Evolutionary conservation across 2,329 filamentous ascomycete species (phyloP).

Genomic region (Colletotrichum limetticola): DNA sequence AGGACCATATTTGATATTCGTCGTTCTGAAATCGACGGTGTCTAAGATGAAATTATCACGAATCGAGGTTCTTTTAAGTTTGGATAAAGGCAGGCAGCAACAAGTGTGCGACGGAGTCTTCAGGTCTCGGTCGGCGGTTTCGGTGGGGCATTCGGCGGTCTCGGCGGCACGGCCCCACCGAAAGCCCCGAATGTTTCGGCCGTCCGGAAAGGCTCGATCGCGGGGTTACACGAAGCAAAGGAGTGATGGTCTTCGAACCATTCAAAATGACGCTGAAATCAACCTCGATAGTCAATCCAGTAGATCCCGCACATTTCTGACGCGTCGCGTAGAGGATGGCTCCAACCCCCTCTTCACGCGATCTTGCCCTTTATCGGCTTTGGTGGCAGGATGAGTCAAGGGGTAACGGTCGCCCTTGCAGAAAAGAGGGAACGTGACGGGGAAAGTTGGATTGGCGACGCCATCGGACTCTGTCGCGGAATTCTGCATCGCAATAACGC

Average conservation of each 20-base stretch:
- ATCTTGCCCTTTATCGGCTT: constrained; percentile 21
- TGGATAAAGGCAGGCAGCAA: background rate
- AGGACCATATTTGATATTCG: constrained; percentile 40
- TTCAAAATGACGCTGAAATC: background rate
- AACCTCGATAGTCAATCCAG: background rate
- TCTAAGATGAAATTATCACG: too few relatives aligned
- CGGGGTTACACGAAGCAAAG: background rate
- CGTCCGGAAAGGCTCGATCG: background rate
- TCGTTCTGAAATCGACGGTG: too few relatives aligned
- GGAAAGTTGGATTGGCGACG: background rate
- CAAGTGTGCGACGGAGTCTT: background rate
- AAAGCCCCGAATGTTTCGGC: constrained; percentile 23
- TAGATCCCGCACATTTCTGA: background rate
- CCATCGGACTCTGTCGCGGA: background rate
- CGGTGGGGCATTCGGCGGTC: constrained; percentile 18
- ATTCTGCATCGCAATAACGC: constrained; percentile 16
- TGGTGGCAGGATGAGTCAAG: constrained; percentile 34
- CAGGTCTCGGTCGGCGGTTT: constrained; percentile 13
- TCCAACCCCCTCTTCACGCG: constrained; percentile 11
- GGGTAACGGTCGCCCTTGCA: constrained; percentile 25
- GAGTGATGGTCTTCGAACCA: background rate
- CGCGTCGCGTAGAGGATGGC: background rate
- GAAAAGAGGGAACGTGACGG: constrained; percentile 16
- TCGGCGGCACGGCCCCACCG: constrained; percentile 17
- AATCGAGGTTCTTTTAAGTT: background rate